phyloP scores from a whole-genome alignment of 768 basidiomycete species.

The Leucosporidium scottii region DNA sequence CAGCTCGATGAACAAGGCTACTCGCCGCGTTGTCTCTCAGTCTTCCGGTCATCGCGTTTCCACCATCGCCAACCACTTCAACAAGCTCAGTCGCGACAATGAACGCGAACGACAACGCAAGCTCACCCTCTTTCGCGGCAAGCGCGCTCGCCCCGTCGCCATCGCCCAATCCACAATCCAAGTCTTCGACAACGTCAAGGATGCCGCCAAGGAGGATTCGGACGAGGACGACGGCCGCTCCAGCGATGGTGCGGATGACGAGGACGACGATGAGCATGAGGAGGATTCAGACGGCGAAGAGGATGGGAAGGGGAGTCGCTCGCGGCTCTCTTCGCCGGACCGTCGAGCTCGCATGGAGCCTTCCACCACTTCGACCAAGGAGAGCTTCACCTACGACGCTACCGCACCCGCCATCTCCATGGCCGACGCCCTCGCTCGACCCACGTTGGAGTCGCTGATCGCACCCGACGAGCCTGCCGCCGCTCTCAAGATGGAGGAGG shows the following conservation, averaged over 20 bases:
- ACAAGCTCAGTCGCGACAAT: conserved; percentile 58
- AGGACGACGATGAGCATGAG: conserved; percentile 52
- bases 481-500: background rate
- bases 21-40: conserved; percentile 10
- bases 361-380: conserved; percentile 1
- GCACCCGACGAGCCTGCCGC: background rate
- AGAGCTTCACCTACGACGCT: background rate
- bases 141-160: conserved; percentile 80
- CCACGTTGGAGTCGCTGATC: background rate
- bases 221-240: conserved; percentile 38
- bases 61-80: conserved; percentile 83
- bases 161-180: conserved; percentile 56
- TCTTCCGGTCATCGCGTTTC: conserved; percentile 50
- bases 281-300: conserved; percentile 5
- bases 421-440: conserved; percentile 45
- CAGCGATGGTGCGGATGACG: conserved; percentile 24
- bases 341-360: background rate
- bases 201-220: conserved; percentile 76
- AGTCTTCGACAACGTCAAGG: conserved; percentile 71
- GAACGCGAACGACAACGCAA: conserved; percentile 55
- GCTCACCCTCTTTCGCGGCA: conserved; percentile 70
- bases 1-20: conserved; percentile 16
- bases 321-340: background rate
- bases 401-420: conserved; percentile 1
- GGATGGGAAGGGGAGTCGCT: background rate